A percentile compares a stretch with the other conserved stretches of the same genome.
Conservation (phyloP, 2,329 filamentous ascomycete genomes). For the Phaeomoniella chlamydospora region DNA sequence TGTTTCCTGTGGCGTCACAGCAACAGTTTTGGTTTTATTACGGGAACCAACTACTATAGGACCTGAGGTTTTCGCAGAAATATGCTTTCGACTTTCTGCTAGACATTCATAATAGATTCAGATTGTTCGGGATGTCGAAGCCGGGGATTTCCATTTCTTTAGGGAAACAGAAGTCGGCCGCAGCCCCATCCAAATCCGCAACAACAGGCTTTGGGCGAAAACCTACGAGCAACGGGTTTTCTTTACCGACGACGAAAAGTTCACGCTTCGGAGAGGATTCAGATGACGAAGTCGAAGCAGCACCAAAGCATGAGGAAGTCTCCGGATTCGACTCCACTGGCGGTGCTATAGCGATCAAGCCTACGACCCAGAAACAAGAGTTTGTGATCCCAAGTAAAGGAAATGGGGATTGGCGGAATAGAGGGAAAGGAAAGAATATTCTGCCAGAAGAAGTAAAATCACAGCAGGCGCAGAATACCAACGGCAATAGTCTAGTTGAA, state of each 20-base stretch:
- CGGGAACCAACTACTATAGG: too few relatives aligned
- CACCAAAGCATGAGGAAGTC: slow-evolving; percentile 29
- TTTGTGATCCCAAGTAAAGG: slow-evolving; percentile 51
- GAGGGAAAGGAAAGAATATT: slow-evolving; percentile 36
- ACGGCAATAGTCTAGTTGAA: slow-evolving; percentile 24
- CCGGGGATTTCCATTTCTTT: background rate
- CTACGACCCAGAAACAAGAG: slow-evolving; percentile 14
- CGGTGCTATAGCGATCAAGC: slow-evolving; percentile 30
- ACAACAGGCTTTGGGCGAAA: background rate
- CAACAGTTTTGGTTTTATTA: too few relatives aligned
- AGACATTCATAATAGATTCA: too few relatives aligned
- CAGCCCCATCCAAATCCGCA: background rate
- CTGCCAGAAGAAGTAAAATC: slow-evolving; percentile 43
- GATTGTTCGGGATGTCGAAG: background rate
- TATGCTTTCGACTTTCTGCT: too few relatives aligned
- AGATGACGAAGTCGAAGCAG: slow-evolving; percentile 29
- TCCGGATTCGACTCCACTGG: slow-evolving; percentile 35
- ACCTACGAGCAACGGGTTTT: background rate
- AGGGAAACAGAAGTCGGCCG: background rate
- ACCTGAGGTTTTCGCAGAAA: too few relatives aligned
- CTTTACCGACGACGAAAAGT: background rate
- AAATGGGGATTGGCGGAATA: slow-evolving; percentile 33
- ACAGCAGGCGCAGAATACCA: slow-evolving; percentile 24
- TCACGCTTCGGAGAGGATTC: slow-evolving; percentile 29
- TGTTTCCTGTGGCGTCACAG: background rate